Evolutionary conservation across 129 eudicot species (phyloP), one percentile per base, ranked within the genome.

Genomic region (Flaveria sonorensis): DNA sequence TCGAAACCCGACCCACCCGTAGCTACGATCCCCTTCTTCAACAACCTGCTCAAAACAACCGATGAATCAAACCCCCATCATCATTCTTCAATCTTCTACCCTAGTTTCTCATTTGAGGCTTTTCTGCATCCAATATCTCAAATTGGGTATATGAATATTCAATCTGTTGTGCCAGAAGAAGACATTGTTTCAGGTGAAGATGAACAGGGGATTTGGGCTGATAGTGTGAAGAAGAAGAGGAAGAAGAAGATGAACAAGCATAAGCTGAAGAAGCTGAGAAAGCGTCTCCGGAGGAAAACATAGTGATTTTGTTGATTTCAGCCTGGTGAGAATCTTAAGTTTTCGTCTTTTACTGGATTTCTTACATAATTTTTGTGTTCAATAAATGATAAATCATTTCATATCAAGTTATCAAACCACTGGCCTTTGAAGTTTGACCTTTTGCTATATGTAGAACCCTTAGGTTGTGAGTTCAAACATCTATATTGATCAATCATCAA

Each of bases 211-310:
- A 85, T 93, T 23, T 85, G 89, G 87, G 98, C 96, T 50, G 98
- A 93, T 64, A 93, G 98, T 77, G 95, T 90, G 82, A 93, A 93
- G 92, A 93, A 87, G 88, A 93, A 93, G 87, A 81, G 96, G 70
- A 93, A 93, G 89, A 88, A 74, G 89, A 93, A 88, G 89, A 93
- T 90, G 98, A 93, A 90, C 70, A 93, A 90, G 83, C 96, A 93
- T 72, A 90, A 93, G 82, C 77, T 87, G 74, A 92, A 82, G 89
- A 92, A 92, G 88, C 89, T 92, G 10, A 86, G 98, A 81, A 92
- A 88, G 88, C 86, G 93, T 6, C 88, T 87, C 52, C 68, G 94
- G 61, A 88, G 86, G 76, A 89, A 89, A 72, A 82, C 92, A 14
- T 78, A 89, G 84, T 46, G 28, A 56, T 55, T 52, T 87, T 73